Conservation (phyloP, 2,329 filamentous ascomycete species). For the Beauveria sp. region DNA sequence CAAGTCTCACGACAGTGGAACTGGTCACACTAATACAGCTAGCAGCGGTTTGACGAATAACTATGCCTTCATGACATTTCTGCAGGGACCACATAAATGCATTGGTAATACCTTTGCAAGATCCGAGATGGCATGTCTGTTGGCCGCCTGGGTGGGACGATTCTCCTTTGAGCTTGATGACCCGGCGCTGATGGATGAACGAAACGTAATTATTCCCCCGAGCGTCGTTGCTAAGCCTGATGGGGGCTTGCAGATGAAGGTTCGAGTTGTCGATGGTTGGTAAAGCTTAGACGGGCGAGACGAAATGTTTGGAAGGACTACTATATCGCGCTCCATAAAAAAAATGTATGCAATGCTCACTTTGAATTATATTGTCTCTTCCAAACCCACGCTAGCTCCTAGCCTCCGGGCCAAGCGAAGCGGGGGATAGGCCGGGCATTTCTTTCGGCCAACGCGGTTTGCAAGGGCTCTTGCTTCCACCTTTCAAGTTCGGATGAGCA, state of each 20-base stretch:
- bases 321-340: too few relatives aligned
- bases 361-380: too few relatives aligned
- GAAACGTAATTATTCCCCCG: not conserved
- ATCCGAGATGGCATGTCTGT: constrained; percentile 75
- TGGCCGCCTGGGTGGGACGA: constrained; percentile 68
- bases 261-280: constrained; percentile 11
- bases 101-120: constrained; percentile 77
- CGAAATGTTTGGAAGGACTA: too few relatives aligned
- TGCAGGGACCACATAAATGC: constrained; percentile 79
- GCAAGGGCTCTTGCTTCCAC: too few relatives aligned
- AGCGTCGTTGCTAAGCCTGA: constrained; percentile 2
- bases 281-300: not conserved
- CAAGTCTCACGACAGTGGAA: constrained; percentile 13
- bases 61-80: constrained; percentile 72
- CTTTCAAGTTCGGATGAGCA: too few relatives aligned
- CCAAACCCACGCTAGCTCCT: too few relatives aligned
- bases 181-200: constrained; percentile 45
- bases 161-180: constrained; percentile 57
- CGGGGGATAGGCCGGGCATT: too few relatives aligned
- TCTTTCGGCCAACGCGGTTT: too few relatives aligned
- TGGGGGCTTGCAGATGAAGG: constrained; percentile 6
- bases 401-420: too few relatives aligned
- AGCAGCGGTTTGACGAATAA: constrained; percentile 58
- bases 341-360: too few relatives aligned
- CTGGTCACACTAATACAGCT: not conserved